These are phyloP conservation scores for Daldinia decipiens DNA, from an alignment of 495 filamentous ascomycete genomes.

Conservation along the genomic window DNA sequence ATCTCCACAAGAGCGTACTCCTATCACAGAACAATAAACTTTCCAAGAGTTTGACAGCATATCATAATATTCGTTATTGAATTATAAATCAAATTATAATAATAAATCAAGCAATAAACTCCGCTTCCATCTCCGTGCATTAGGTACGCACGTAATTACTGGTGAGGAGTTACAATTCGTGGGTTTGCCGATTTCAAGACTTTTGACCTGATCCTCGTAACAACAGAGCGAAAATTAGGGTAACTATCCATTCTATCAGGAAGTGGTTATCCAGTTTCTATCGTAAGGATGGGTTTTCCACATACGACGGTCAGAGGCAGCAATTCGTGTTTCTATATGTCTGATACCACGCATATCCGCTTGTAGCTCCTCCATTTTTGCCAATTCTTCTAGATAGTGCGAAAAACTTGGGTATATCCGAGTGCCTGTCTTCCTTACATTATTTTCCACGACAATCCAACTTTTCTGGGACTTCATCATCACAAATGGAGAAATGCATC, in stretches of 20 bases:
- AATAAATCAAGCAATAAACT: neutral
- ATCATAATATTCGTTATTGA: no score
- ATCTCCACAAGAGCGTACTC: no score
- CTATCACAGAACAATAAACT: no score
- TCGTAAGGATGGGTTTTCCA: neutral
- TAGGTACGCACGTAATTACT: neutral
- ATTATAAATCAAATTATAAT: neutral
- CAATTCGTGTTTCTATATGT: neutral
- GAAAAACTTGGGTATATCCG: conserved; percentile 16
- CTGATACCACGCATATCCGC: neutral
- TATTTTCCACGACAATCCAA: conserved; percentile 10
- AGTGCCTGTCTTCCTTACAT: neutral
- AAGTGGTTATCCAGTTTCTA: neutral
- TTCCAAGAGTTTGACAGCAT: no score
- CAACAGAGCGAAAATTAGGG: neutral
- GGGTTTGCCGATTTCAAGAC: neutral
- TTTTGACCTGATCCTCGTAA: neutral
- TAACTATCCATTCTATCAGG: neutral
- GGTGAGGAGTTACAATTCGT: neutral
- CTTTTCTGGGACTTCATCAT: neutral
- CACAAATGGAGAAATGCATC: neutral
- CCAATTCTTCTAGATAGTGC: conserved; percentile 1
- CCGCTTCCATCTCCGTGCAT: neutral
- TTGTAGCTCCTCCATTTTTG: neutral
- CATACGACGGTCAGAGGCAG: neutral